Percentiles rank a stretch among this genome's conserved stretches.
phyloP scores from a whole-genome alignment of 768 basidiomycete genomes.

The Bullera alba region DNA sequence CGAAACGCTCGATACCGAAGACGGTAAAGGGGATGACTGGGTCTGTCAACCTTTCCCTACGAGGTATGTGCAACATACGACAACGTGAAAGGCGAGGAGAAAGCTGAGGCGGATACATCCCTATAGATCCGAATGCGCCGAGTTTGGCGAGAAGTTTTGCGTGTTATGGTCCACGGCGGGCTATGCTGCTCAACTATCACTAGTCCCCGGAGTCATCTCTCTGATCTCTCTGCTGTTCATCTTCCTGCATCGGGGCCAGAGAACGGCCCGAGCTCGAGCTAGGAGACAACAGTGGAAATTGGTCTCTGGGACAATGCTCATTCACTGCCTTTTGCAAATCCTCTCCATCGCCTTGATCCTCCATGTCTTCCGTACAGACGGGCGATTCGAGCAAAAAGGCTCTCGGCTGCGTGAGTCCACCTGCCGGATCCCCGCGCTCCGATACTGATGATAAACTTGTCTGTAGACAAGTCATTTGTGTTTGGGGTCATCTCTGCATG shows the following conservation, averaged over 20 bases:
- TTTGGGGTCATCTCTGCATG: slow-evolving; percentile 40
- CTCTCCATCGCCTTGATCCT: slow-evolving; percentile 36
- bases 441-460: background rate
- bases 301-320: slow-evolving; percentile 39
- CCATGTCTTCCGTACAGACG: slow-evolving; percentile 42
- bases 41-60: slow-evolving; percentile 41
- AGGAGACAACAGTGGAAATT: slow-evolving; percentile 43
- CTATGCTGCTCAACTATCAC: slow-evolving; percentile 41
- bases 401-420: slow-evolving; percentile 30
- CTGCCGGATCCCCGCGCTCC: background rate
- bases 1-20: background rate
- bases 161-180: slow-evolving; percentile 38
- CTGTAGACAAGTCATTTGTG: slow-evolving; percentile 31
- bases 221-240: slow-evolving; percentile 41
- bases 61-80: slow-evolving; percentile 14
- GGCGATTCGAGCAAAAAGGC: slow-evolving; percentile 29
- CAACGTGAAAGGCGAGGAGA: background rate
- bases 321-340: slow-evolving; percentile 40
- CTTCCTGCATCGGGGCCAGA: slow-evolving; percentile 37
- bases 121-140: slow-evolving; percentile 42
- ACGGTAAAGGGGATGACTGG: slow-evolving; percentile 29
- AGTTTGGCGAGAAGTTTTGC: slow-evolving; percentile 43
- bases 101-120: background rate
- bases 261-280: slow-evolving; percentile 33
- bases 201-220: slow-evolving; percentile 38